Base-by-base conservation (phyloP, 805 yeast species). In the Metahyphopichia silvanorum region DNA sequence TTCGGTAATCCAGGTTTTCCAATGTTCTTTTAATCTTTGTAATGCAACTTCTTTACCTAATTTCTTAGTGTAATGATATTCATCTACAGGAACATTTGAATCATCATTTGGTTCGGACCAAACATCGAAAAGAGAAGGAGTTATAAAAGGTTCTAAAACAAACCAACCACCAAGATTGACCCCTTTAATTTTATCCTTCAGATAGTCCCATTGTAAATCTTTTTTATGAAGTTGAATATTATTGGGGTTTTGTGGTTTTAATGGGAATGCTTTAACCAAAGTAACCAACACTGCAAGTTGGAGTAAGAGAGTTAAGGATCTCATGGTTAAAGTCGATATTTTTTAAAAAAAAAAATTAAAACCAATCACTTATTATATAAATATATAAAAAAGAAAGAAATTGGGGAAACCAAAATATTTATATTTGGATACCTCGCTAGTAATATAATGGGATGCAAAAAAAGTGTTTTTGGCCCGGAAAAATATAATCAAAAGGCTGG, bases 161-260 rank as follows among this genome's bases (percentile, higher is more conserved):
- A 87, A 71, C 96, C 96, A 87, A 28, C 95, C 95, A 41, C 96
- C 96, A 20, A 87, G 60, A 51, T 83, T 82, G 31, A 87, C 87
- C 47, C 96, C 96, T 25, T 73, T 55, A 25, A 74, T 58, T 32
- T 53, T 59, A 18, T 60, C 58, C 29, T 51, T 57, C 20, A 51
- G 44, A 42, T 60, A 66, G 51, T 66, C 66, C 51, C 57, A 62
- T 16, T 38, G 37, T 3, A 41, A 44, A 13, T 48, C 46, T 21
- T 37, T 42, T 25, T 53, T 52, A 22, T 45, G 40, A 9, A 63
- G 40, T 10, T 44, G 23, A 8, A 39, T 24, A 13, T 27, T 35
- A 12, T 32, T 29, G 26, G n/a, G 24, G 19, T 18, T 25, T 5
- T 16, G 15, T 6, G 25, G 16, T 13, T 13, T 27, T 12, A 22